Conservation (phyloP, 176 grass and related monocot genomes). For the Ensete glaucum region DNA sequence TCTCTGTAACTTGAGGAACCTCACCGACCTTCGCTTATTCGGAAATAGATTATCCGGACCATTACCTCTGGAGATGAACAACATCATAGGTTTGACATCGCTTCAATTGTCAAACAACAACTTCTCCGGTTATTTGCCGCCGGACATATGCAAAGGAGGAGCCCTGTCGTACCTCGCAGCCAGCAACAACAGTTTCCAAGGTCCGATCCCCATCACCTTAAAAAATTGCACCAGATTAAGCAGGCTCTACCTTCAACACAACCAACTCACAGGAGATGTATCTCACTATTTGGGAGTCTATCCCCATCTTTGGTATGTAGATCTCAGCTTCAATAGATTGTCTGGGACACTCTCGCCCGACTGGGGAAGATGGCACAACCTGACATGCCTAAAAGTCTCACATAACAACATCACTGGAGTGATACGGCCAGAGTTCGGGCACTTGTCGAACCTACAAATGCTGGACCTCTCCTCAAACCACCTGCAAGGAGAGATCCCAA, state of each 20-base stretch:
- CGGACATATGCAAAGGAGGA: too few species aligned
- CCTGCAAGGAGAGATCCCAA: constrained; percentile 2
- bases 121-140: too few species aligned
- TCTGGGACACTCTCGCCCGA: background rate
- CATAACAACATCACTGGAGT: too few species aligned
- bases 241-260: rapidly evolving
- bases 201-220: constrained; percentile 8
- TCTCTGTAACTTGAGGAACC: too few species aligned
- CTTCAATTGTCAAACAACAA: too few species aligned
- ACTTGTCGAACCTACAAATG: background rate
- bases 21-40: too few species aligned
- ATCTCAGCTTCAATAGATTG: background rate
- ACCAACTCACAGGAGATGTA: constrained; percentile 19
- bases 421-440: background rate
- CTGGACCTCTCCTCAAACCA: background rate
- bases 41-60: too few species aligned
- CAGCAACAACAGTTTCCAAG: constrained; percentile 5
- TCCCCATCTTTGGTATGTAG: background rate
- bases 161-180: too few species aligned
- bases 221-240: constrained; percentile 12
- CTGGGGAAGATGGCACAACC: background rate
- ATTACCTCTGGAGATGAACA: too few species aligned
- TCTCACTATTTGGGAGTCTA: constrained; percentile 18
- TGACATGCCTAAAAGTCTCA: background rate
- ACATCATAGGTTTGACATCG: too few species aligned